A percentile compares a stretch with the other conserved stretches of the same genome.
phyloP scores from a whole-genome alignment of 345 rosid genomes.

The Rhizophora mangle region DNA sequence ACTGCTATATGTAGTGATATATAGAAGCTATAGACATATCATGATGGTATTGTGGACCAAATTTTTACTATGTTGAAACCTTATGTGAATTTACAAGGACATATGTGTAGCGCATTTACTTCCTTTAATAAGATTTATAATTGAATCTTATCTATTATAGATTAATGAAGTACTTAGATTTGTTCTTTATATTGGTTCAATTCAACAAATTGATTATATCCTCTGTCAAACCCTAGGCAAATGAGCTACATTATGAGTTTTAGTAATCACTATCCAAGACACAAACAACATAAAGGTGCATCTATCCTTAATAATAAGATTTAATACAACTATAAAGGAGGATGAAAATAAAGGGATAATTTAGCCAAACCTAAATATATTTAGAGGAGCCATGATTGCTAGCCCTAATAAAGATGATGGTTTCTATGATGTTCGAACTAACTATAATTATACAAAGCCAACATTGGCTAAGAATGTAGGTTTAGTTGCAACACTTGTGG shows the following conservation, averaged over 20 bases:
- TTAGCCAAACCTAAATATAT: constrained; percentile 70
- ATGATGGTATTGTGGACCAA: no score
- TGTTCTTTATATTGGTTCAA: no score
- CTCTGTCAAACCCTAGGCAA: no score
- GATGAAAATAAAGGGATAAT: constrained; percentile 94
- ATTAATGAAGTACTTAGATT: no score
- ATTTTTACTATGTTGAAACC: no score
- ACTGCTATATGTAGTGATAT: no score
- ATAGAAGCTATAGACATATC: no score
- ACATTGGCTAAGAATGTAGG: constrained; percentile 95
- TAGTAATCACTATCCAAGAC: constrained; percentile 73
- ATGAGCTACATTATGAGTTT: constrained; percentile 55
- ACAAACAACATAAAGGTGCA: constrained; percentile 88
- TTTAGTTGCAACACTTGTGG: constrained; percentile 84
- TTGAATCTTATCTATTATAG: no score
- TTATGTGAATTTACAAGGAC: no score
- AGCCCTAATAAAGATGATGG: constrained; percentile 86
- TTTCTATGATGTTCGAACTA: constrained; percentile 74
- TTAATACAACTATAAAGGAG: constrained; percentile 85
- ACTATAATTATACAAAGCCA: constrained; percentile 96
- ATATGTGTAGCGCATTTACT: no score
- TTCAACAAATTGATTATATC: no score
- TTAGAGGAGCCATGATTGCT: constrained; percentile 98
- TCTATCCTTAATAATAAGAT: constrained; percentile 85
- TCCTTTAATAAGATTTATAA: no score